A percentile compares a stretch with the other conserved stretches of the same genome.
phyloP scores from a whole-genome alignment of 805 yeast genomes.

The Metschnikowia cerradonensis region DNA sequence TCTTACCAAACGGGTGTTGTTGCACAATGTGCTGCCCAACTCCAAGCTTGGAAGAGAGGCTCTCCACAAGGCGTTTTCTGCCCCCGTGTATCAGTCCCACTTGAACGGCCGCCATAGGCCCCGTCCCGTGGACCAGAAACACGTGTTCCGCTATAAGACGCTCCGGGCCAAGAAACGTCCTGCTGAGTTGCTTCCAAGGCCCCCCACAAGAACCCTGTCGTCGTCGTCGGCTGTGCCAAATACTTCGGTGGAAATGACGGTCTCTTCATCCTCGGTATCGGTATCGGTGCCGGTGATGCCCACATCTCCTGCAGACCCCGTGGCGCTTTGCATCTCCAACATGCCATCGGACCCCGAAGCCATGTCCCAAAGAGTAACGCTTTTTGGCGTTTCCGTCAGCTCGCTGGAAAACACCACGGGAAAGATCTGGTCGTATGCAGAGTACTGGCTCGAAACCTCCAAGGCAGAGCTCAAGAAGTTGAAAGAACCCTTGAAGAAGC shows the following conservation, averaged over 20 bases:
- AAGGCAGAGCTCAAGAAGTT: conserved; percentile 3
- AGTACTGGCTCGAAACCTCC: not conserved
- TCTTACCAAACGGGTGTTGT: not conserved
- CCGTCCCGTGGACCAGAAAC: not conserved
- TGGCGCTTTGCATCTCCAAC: conserved; percentile 2
- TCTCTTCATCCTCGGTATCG: not conserved
- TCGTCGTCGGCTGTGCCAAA: too few species aligned
- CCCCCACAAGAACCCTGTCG: not conserved
- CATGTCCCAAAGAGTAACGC: not conserved
- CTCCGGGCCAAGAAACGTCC: not conserved
- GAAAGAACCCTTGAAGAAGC: conserved; percentile 4
- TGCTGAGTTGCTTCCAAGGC: not conserved
- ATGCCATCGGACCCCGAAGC: not conserved
- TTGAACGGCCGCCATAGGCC: not conserved
- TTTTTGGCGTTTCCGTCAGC: not conserved
- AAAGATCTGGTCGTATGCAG: not conserved
- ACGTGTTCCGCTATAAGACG: not conserved
- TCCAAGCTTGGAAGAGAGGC: not conserved
- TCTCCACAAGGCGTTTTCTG: not conserved
- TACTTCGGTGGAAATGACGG: not conserved
- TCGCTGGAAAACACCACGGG: not conserved
- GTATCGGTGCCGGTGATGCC: not conserved
- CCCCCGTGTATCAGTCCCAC: not conserved
- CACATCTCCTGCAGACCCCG: not conserved
- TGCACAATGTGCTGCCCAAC: not conserved